phyloP scores from a whole-genome alignment of 2,329 filamentous ascomycete species.

The Aspergillus pseudotamarii region DNA sequence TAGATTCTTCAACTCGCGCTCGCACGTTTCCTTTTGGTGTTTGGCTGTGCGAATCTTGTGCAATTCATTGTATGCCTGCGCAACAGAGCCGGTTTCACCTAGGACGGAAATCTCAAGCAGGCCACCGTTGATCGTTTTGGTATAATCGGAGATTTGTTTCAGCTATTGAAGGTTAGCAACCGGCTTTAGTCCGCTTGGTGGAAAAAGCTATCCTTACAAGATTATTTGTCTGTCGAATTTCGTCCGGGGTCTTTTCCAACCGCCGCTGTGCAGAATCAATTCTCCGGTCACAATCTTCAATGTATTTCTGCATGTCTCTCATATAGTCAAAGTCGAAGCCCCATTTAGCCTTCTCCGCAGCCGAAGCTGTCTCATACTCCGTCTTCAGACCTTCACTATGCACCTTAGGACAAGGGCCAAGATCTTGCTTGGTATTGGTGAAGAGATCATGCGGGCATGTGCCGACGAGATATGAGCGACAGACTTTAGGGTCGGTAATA shows the following conservation, averaged over 20 bases:
- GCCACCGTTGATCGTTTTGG: slow-evolving; percentile 76
- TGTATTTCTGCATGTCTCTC: slow-evolving; percentile 93
- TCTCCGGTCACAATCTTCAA: slow-evolving; percentile 91
- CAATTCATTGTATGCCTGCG: slow-evolving; percentile 81
- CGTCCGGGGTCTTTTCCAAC: slow-evolving; percentile 95
- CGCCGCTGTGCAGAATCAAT: slow-evolving; percentile 89
- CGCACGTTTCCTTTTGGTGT: slow-evolving; percentile 77
- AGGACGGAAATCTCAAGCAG: slow-evolving; percentile 84
- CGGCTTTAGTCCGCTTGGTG: neutral
- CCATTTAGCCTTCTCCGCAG: slow-evolving; percentile 73
- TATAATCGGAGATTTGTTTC: slow-evolving; percentile 81
- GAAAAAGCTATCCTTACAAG: slow-evolving; percentile 53
- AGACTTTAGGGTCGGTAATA: slow-evolving; percentile 90
- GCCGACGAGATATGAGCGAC: slow-evolving; percentile 88
- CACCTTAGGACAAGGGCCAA: slow-evolving; percentile 83
- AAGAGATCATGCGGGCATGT: slow-evolving; percentile 98
- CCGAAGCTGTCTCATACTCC: slow-evolving; percentile 78
- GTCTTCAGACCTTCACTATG: slow-evolving; percentile 86
- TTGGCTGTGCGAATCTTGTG: slow-evolving; percentile 81
- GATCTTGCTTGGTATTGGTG: slow-evolving; percentile 98
- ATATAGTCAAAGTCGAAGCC: slow-evolving; percentile 97
- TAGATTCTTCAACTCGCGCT: slow-evolving; percentile 85
- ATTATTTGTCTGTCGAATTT: slow-evolving; percentile 92
- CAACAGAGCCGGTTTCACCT: slow-evolving; percentile 78
- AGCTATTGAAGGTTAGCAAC: slow-evolving; percentile 50